A percentile compares a stretch with the other conserved stretches of the same genome.
Evolutionary conservation across 2,329 filamentous ascomycete genomes (phyloP).

Genomic region (Botryotinia narcissicola): DNA sequence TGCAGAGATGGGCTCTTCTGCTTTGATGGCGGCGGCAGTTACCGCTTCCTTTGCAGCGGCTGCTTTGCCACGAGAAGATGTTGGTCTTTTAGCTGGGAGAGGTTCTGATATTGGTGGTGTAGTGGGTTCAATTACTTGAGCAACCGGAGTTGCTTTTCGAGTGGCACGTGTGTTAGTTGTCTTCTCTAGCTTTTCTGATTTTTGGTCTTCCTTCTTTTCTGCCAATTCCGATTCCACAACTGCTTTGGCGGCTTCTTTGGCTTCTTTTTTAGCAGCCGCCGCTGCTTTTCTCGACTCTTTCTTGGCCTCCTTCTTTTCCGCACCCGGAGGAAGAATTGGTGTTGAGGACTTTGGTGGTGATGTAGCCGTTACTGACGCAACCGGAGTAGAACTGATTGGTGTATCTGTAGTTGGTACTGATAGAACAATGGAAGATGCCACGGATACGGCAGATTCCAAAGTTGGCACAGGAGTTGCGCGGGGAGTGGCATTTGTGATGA

Average conservation of each 20-base stretch:
- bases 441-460: constrained; percentile 28
- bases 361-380: constrained; percentile 16
- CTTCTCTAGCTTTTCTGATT: constrained; percentile 9
- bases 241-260: constrained; percentile 13
- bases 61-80: constrained; percentile 38
- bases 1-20: constrained; percentile 30
- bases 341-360: constrained; percentile 39
- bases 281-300: constrained; percentile 26
- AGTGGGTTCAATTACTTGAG: constrained; percentile 26
- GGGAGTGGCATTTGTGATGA: constrained; percentile 38
- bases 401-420: constrained; percentile 23
- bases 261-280: constrained; percentile 1
- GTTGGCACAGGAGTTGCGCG: constrained; percentile 29
- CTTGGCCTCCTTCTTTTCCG: constrained; percentile 31
- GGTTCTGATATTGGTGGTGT: constrained; percentile 21
- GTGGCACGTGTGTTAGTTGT: constrained; percentile 18
- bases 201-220: constrained; percentile 14
- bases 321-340: constrained; percentile 38
- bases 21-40: constrained; percentile 19
- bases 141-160: constrained; percentile 18
- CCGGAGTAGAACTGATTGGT: constrained; percentile 21
- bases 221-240: background rate
- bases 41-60: constrained; percentile 32
- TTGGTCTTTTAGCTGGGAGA: constrained; percentile 34
- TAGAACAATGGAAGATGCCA: constrained; percentile 25